Conservation (phyloP, 345 rosid genomes). For the Linum trigynum region DNA sequence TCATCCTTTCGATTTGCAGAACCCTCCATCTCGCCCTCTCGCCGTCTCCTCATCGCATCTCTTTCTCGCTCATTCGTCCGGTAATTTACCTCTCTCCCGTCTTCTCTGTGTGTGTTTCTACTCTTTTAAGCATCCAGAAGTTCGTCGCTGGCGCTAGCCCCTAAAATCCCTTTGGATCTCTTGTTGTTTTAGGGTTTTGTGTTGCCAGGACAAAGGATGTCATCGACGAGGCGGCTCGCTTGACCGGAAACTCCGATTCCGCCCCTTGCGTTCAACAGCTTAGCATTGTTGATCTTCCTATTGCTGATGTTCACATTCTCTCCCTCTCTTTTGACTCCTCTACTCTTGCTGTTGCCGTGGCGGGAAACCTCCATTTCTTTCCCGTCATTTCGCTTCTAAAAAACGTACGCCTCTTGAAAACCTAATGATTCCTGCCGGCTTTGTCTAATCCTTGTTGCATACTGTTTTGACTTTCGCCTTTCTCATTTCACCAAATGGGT, state of each 20-base stretch:
- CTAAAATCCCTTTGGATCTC: background rate
- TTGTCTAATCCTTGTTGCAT: too few species aligned
- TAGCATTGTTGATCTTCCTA: conserved; percentile 52
- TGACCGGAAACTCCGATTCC: conserved; percentile 25
- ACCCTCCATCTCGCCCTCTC: conserved; percentile 65
- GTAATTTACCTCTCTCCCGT: conserved; percentile 22
- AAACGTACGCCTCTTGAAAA: conserved; percentile 34
- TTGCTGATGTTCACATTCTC: conserved; percentile 44
- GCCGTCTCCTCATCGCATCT: conserved; percentile 52
- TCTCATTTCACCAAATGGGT: background rate
- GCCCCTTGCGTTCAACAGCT: conserved; percentile 40
- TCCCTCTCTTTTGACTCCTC: conserved; percentile 60
- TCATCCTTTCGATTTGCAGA: conserved; percentile 33
- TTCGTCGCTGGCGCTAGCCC: background rate
- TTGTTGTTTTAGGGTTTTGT: conserved; percentile 49
- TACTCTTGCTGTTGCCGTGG: conserved; percentile 52
- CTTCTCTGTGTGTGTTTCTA: too few species aligned
- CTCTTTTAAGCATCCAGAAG: background rate
- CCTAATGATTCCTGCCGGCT: too few species aligned
- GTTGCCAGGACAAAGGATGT: conserved; percentile 69
- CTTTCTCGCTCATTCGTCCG: conserved; percentile 66
- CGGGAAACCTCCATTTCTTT: conserved; percentile 48
- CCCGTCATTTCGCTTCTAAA: conserved; percentile 45
- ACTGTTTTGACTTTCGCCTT: background rate
- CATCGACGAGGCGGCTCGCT: conserved; percentile 40